Evolutionary conservation across 129 eudicot genomes (phyloP), one percentile per base, ranked within the genome.

Genomic region (Rutidosis leptorrhynchoides): DNA sequence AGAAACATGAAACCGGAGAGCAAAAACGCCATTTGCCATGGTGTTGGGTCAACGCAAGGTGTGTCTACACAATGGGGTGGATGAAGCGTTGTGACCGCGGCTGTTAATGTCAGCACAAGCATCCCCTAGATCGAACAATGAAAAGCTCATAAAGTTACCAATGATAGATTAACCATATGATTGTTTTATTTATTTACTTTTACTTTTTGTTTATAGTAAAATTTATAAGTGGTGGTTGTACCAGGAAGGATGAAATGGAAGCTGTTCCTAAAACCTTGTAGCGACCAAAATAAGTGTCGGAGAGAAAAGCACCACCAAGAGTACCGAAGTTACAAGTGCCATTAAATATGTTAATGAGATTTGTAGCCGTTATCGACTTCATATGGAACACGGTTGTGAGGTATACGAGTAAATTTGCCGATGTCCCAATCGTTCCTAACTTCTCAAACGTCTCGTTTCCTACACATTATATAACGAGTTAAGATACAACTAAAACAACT

Each of bases 391-490:
- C 62, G 7, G 83, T 59, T 1, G 81, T 78, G n/a, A 82, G 78
- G 65, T 78, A 82, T 7, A 82, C 81, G 21, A 78, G 46, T 25
- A 82, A 60, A 69, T 82, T 80, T 11, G 77, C 64, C 11, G 74
- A 70, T 25, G 84, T 80, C 55, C 84, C 84, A 14, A 80, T 74
- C 19, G 86, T 78, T 67, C 86, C 86, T 63, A 82, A 75, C 80
- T 82, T 82, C 78, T 82, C 86, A 74, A 82, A 82, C 23, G 83
- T 78, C 78, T 82, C 83, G 19, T 78, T 78, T 15, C 83, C 83
- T 78, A 40, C 69, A 49, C 15, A 20, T 52, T 16, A 1, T 16
- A 1, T 45, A 28, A 21, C n/a, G 7, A 59, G 12, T 43, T 5
- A 28, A 24, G 49, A 16, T 10, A 32, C 62, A 51, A 35, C 9